These are phyloP conservation scores for Kwoniella dejecticola DNA, from an alignment of 768 basidiomycete genomes.

Conservation along the genomic window DNA sequence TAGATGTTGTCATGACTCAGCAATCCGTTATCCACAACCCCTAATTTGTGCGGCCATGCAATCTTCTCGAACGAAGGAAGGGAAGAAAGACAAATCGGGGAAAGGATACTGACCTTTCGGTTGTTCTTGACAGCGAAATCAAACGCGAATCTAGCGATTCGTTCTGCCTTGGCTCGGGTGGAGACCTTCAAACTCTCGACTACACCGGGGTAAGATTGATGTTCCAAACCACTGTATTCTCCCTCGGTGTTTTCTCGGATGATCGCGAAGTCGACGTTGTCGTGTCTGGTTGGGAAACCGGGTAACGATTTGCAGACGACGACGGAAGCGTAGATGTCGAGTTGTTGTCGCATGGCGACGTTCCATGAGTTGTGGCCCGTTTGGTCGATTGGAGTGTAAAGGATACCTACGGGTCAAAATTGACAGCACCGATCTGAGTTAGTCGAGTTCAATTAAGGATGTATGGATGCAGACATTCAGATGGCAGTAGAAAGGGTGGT, in stretches of 20 bases:
- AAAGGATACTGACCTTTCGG: constrained; percentile 76
- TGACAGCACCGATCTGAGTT: no score
- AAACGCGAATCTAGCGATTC: constrained; percentile 95
- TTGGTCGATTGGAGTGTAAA: constrained; percentile 96
- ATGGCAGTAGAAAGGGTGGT: no score
- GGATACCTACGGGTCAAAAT: constrained; percentile 72
- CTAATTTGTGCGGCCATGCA: no score
- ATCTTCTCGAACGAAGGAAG: no score
- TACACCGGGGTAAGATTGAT: constrained; percentile 90
- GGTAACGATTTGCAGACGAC: constrained; percentile 97
- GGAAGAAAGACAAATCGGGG: not conserved
- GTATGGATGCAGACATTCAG: no score
- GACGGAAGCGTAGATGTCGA: constrained; percentile 98
- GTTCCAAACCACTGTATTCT: constrained; percentile 97
- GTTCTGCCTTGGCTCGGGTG: constrained; percentile 90
- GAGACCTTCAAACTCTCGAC: constrained; percentile 98
- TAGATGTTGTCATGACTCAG: not conserved
- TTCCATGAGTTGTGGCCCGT: constrained; percentile 99
- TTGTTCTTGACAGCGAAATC: constrained; percentile 98
- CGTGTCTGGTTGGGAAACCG: constrained; percentile 92
- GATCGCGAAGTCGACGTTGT: constrained; percentile 96
- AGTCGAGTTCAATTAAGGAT: no score
- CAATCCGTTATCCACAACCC: no score
- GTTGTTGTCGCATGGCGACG: constrained; percentile 97
- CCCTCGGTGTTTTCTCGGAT: constrained; percentile 99